A percentile compares a stretch with the other conserved stretches of the same genome.
These are phyloP conservation scores for Epichloe coenophiala DNA, from an alignment of 2,329 filamentous ascomycete species.

Conservation along the genomic window DNA sequence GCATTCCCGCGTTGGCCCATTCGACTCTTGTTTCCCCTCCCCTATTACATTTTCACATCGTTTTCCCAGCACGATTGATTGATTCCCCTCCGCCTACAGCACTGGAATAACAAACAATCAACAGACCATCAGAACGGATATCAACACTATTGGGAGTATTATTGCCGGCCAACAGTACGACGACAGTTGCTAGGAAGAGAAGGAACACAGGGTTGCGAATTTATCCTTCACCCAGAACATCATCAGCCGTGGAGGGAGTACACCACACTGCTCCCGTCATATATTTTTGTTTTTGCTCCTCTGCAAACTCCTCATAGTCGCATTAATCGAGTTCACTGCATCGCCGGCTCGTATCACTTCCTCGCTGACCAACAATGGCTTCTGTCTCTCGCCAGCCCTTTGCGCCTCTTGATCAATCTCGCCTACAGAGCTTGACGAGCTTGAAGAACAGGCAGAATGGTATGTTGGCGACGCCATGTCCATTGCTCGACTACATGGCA, in stretches of 20 bases:
- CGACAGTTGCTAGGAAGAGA: neutral
- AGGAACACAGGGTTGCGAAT: neutral
- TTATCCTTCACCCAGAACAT: neutral
- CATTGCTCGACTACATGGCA: neutral
- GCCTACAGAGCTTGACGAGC: constrained; percentile 59
- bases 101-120: neutral
- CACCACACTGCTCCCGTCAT: too few relatives aligned
- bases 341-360: neutral
- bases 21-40: neutral
- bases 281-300: too few relatives aligned
- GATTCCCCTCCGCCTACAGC: neutral
- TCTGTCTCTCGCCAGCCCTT: constrained; percentile 56
- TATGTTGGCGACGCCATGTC: constrained; percentile 25
- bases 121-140: neutral
- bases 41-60: neutral
- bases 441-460: constrained; percentile 68
- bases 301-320: too few relatives aligned
- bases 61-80: neutral
- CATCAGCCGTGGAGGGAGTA: neutral
- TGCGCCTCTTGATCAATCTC: constrained; percentile 54
- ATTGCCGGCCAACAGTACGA: neutral
- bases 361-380: constrained; percentile 31
- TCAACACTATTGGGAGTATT: constrained; percentile 1
- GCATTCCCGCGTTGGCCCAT: neutral
- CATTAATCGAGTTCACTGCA: neutral